phyloP scores from a whole-genome alignment of 257 asterid genomes.

The Ocimum tenuiflorum region DNA sequence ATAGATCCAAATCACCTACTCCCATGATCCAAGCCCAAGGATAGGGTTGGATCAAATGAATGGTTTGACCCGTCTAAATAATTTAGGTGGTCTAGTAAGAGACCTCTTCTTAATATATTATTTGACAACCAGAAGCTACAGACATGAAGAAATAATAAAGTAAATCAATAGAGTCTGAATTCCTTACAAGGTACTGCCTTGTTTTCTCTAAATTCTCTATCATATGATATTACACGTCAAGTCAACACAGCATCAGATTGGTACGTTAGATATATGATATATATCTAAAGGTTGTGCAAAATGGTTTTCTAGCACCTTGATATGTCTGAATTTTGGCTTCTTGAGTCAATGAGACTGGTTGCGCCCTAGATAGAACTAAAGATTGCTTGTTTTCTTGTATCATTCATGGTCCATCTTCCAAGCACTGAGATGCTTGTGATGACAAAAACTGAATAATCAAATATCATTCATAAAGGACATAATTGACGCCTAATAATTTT shows the following conservation, averaged over 20 bases:
- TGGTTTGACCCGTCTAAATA: too few relatives aligned
- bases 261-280: too few relatives aligned
- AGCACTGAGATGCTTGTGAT: neutral
- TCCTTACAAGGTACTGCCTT: neutral
- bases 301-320: neutral
- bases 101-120: neutral
- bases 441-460: too few relatives aligned
- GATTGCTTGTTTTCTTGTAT: neutral
- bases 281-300: neutral
- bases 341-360: neutral
- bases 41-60: too few relatives aligned
- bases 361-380: neutral
- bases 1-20: too few relatives aligned
- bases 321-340: neutral
- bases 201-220: neutral
- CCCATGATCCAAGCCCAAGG: too few relatives aligned
- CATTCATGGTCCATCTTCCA: neutral
- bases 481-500: too few relatives aligned
- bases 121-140: neutral
- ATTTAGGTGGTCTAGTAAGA: too few relatives aligned
- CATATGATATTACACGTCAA: neutral
- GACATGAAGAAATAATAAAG: neutral
- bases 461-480: neutral
- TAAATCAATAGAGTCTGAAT: too few relatives aligned
- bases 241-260: neutral